phyloP scores from a whole-genome alignment of 108 stramenopile species.

The Stephanodiscus triporus region DNA sequence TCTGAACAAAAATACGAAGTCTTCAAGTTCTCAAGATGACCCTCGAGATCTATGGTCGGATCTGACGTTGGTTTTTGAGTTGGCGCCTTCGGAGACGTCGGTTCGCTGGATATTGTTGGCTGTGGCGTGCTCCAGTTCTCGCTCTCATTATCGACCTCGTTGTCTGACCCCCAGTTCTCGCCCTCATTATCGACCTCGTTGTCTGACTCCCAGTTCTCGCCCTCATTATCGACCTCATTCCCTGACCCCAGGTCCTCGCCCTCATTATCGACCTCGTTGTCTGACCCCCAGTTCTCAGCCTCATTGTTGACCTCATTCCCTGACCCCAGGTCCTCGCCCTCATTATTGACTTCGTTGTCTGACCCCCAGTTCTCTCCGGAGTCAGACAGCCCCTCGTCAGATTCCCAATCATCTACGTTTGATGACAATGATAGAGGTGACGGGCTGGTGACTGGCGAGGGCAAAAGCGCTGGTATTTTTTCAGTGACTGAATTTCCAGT shows the following conservation, averaged over 20 bases:
- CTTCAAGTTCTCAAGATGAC: constrained; percentile 40
- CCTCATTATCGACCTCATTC: constrained; percentile 11
- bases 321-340: constrained; percentile 37
- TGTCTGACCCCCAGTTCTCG: constrained; percentile 35
- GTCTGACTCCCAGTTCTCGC: constrained; percentile 32
- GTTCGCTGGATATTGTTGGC: constrained; percentile 16
- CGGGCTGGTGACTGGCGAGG: constrained; percentile 15
- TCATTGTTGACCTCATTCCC: constrained; percentile 7
- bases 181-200: constrained; percentile 37
- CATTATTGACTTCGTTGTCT: constrained; percentile 39
- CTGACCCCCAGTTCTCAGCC: constrained; percentile 17
- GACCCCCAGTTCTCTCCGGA: too few relatives aligned
- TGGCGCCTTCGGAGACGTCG: constrained; percentile 30
- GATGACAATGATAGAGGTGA: constrained; percentile 14
- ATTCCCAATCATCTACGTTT: neutral
- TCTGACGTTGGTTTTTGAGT: constrained; percentile 26
- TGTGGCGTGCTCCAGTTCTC: constrained; percentile 29
- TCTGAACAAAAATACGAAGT: constrained; percentile 23
- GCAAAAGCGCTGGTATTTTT: constrained; percentile 2
- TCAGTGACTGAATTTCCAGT: constrained; percentile 14
- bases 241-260: constrained; percentile 16
- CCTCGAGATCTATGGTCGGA: constrained; percentile 46
- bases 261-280: constrained; percentile 14
- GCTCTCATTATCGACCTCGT: constrained; percentile 38
- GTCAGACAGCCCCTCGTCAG: constrained; percentile 25